phyloP scores from a whole-genome alignment of 306 rosid species.

The Fragaria ananassa region DNA sequence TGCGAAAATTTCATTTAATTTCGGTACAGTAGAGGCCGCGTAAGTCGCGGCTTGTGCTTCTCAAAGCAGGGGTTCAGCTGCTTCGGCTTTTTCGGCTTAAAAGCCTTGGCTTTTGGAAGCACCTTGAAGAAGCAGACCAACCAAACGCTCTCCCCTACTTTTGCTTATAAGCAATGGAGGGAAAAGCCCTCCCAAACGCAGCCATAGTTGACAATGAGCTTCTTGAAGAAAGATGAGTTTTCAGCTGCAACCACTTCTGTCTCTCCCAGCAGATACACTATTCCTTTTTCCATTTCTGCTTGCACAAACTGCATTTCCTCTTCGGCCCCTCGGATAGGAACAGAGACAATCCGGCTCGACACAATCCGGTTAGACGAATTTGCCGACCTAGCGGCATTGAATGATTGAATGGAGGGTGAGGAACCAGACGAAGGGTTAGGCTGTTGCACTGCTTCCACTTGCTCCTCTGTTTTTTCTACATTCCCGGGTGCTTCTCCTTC shows the following conservation, averaged over 20 bases:
- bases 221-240: constrained; percentile 60
- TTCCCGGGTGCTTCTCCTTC: constrained; percentile 27
- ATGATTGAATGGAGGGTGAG: constrained; percentile 4
- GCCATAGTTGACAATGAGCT: constrained; percentile 59
- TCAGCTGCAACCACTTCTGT: constrained; percentile 63
- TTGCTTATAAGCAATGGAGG: too few relatives aligned
- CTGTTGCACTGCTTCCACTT: not conserved
- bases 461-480: not conserved
- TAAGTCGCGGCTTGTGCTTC: too few relatives aligned
- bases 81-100: too few relatives aligned
- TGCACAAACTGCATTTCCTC: constrained; percentile 55
- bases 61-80: too few relatives aligned
- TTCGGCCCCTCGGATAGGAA: constrained; percentile 27
- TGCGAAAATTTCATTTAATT: too few relatives aligned
- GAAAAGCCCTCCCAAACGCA: too few relatives aligned
- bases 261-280: constrained; percentile 72
- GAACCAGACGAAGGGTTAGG: constrained; percentile 2
- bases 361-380: constrained; percentile 11
- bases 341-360: constrained; percentile 21
- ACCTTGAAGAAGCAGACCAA: too few relatives aligned
- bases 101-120: too few relatives aligned
- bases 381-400: constrained; percentile 5
- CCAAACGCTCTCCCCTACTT: too few relatives aligned
- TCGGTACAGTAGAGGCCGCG: too few relatives aligned
- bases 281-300: constrained; percentile 51